Percentiles rank a stretch among this genome's conserved stretches.
These are phyloP conservation scores for Amanita pallidorosea DNA, from an alignment of 768 basidiomycete genomes.

Conservation along the genomic window DNA sequence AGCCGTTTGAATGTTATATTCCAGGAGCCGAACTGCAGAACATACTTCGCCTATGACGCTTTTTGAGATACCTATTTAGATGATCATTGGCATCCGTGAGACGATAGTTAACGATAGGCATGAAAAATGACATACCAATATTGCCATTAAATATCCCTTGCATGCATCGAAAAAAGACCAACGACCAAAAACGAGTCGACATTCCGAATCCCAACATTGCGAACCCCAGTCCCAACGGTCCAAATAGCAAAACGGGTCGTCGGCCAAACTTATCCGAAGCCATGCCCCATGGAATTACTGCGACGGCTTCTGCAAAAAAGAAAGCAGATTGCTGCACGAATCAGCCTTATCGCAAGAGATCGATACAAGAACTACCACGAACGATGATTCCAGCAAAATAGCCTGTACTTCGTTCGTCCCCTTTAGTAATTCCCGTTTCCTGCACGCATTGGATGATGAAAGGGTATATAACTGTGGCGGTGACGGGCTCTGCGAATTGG, in stretches of 20 bases:
- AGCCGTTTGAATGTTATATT: conserved; percentile 19
- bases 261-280: conserved; percentile 33
- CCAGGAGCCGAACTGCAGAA: background rate
- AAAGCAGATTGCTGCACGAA: conserved; percentile 29
- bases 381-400: conserved; percentile 33
- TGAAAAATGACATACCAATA: background rate
- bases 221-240: conserved; percentile 27
- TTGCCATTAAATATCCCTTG: conserved; percentile 5
- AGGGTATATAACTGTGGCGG: conserved; percentile 27
- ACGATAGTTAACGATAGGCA: conserved; percentile 19
- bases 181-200: conserved; percentile 25
- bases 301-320: conserved; percentile 30
- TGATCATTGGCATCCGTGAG: conserved; percentile 5
- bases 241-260: conserved; percentile 30
- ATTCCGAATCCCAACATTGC: conserved; percentile 32
- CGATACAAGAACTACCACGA: conserved; percentile 4
- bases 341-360: background rate
- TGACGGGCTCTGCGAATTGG: conserved; percentile 25
- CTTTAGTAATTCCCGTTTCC: conserved; percentile 23
- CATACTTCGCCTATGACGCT: background rate
- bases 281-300: conserved; percentile 34
- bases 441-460: conserved; percentile 27
- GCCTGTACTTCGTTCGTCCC: conserved; percentile 26
- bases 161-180: conserved; percentile 11
- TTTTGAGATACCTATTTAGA: background rate